phyloP scores from a whole-genome alignment of 2,329 filamentous ascomycete genomes.

The Drechmeria coniospora region DNA sequence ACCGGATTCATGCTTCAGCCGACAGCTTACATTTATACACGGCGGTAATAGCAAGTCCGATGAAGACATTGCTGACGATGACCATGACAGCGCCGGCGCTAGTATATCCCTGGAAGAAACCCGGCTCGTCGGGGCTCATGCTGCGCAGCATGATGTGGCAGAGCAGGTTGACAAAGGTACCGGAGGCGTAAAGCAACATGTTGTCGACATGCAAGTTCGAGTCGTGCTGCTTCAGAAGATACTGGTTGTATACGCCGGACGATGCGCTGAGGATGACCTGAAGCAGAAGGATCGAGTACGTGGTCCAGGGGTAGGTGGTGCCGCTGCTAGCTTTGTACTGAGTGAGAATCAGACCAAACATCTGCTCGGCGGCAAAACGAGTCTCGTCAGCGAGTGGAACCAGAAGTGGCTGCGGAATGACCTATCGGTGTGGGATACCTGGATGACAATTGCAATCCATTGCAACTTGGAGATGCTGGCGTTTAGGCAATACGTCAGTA shows the following conservation, averaged over 20 bases:
- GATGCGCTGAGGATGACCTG: conserved; percentile 16
- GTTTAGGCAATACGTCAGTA: conserved; percentile 11
- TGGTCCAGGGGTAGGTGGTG: conserved; percentile 12
- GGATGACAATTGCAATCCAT: conserved; percentile 15
- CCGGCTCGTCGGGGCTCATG: conserved; percentile 13
- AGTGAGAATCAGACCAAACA: conserved; percentile 15
- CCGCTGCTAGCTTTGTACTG: conserved; percentile 11
- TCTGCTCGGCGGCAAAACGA: conserved; percentile 3
- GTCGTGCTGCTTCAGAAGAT: conserved; percentile 14
- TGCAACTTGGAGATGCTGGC: conserved; percentile 14
- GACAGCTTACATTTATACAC: conserved; percentile 17
- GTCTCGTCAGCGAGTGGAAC: not conserved
- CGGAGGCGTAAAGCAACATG: conserved; percentile 16
- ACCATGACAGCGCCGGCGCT: conserved; percentile 15
- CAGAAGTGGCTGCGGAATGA: no score
- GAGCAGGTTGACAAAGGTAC: conserved; percentile 13
- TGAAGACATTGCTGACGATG: conserved; percentile 17
- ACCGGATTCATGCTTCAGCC: no score
- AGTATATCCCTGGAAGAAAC: conserved; percentile 6
- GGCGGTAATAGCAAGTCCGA: conserved; percentile 18
- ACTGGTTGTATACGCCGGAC: conserved; percentile 19
- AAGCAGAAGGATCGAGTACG: conserved; percentile 15
- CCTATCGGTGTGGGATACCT: conserved; percentile 5
- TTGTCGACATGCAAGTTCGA: conserved; percentile 18
- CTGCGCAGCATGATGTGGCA: conserved; percentile 11